Conservation (phyloP, 1,284 basidiomycete genomes). For the Volvariella volvacea region DNA sequence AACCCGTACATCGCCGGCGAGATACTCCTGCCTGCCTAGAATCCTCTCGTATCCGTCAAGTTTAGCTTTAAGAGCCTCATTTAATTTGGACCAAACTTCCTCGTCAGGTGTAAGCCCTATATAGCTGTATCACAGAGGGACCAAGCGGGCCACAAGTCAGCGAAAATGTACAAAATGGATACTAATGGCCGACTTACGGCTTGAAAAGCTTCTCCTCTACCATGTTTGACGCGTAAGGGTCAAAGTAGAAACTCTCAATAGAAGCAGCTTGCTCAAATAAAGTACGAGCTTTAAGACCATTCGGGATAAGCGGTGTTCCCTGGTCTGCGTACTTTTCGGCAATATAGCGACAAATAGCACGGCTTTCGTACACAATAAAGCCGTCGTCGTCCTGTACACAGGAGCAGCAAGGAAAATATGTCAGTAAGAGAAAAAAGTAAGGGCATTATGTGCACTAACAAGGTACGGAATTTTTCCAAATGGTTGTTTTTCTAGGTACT, state of each 20-base stretch:
- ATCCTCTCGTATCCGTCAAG: conserved; percentile 47
- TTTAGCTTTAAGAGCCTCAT: conserved; percentile 27
- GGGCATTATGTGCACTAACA: conserved; percentile 22
- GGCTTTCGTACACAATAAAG: conserved; percentile 38
- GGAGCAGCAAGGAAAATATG: no score
- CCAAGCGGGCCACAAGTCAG: no score
- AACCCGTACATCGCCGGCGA: conserved; percentile 40
- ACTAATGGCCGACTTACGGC: conserved; percentile 22
- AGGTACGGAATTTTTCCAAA: conserved; percentile 65
- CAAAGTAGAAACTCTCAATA: conserved; percentile 43
- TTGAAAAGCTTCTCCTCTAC: conserved; percentile 43
- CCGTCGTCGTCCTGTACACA: no score
- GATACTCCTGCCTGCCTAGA: conserved; percentile 42
- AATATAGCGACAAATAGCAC: conserved; percentile 37
- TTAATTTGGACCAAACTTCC: conserved; percentile 22
- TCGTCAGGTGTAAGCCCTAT: conserved; percentile 19
- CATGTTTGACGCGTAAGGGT: conserved; percentile 20
- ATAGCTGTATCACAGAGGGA: conserved; percentile 7
- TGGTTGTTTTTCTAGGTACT: conserved; percentile 44
- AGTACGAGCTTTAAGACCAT: conserved; percentile 28
- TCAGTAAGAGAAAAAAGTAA: conserved; percentile 8
- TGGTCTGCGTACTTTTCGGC: conserved; percentile 30
- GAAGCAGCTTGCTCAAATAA: conserved; percentile 49
- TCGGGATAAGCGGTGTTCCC: conserved; percentile 25
- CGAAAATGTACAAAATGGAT: no score